Percentiles rank a stretch among this genome's conserved stretches.
Conservation (phyloP, 257 asterid species). For the Jasminum sambac region DNA sequence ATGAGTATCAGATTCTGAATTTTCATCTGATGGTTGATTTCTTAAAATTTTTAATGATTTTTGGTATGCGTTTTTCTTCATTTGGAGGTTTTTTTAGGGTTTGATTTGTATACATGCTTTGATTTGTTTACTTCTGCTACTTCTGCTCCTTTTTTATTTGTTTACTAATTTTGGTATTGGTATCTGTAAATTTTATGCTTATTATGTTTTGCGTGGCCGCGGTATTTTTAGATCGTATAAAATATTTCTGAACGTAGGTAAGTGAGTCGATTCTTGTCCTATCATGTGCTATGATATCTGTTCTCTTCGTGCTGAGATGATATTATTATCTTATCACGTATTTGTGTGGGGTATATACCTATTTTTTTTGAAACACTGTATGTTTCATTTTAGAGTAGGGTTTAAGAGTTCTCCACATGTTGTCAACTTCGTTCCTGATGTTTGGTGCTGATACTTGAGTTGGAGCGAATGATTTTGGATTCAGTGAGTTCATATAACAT, state of each 20-base stretch:
- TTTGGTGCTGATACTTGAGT: not conserved
- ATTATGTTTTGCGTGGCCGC: not conserved
- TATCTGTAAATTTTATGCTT: not conserved
- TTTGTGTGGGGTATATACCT: not conserved
- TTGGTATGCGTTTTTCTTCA: not conserved
- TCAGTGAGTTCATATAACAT: not conserved
- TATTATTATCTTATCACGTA: not conserved
- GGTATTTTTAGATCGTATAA: not conserved
- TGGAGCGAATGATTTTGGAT: not conserved
- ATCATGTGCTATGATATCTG: not conserved
- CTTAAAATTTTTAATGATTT: not conserved
- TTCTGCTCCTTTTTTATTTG: not conserved
- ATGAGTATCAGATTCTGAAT: not conserved
- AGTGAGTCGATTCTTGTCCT: not conserved
- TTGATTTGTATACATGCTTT: not conserved
- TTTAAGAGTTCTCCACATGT: not conserved
- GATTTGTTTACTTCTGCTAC: not conserved
- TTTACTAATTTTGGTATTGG: not conserved
- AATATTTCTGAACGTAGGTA: not conserved
- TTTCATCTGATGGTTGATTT: not conserved
- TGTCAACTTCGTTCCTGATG: not conserved
- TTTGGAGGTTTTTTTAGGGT: not conserved
- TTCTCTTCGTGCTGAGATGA: not conserved
- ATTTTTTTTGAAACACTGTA: not conserved
- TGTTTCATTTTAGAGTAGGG: not conserved